Percentiles rank a stretch among this genome's conserved stretches.
Evolutionary conservation across 1,284 basidiomycete species (phyloP).

Genomic region (Quambalaria eucalypti): DNA sequence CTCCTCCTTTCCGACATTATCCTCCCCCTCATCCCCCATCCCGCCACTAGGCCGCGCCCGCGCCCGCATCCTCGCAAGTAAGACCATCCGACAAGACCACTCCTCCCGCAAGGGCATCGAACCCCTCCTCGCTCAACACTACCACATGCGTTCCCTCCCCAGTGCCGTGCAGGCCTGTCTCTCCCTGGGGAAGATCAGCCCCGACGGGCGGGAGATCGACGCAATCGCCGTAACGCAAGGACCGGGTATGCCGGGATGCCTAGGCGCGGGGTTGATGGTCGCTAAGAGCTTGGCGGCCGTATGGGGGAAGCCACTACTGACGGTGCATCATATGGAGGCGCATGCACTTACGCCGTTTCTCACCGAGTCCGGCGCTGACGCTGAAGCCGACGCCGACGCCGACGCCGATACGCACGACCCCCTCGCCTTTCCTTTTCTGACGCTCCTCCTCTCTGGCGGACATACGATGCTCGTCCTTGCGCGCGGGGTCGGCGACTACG

Average conservation of each 20-base stretch:
- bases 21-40: not conserved
- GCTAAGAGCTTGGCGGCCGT: constrained; percentile 35
- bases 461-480: constrained; percentile 42
- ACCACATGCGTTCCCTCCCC: constrained; percentile 23
- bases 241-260: constrained; percentile 39
- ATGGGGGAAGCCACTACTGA: constrained; percentile 30
- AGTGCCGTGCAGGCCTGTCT: constrained; percentile 15
- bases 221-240: constrained; percentile 43
- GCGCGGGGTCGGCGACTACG: constrained; percentile 15
- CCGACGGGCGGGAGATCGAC: constrained; percentile 19
- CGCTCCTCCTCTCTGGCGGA: constrained; percentile 40
- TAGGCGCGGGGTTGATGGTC: constrained; percentile 28
- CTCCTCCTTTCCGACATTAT: not conserved
- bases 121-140: constrained; percentile 29
- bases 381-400: too few species aligned
- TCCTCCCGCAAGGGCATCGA: constrained; percentile 33
- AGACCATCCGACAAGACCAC: constrained; percentile 39
- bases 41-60: constrained; percentile 1
- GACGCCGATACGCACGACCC: not conserved
- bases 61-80: constrained; percentile 25
- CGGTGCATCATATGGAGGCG: constrained; percentile 43
- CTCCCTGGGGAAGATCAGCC: not conserved
- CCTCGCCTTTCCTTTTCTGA: constrained; percentile 33
- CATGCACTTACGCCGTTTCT: constrained; percentile 28
- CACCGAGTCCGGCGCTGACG: constrained; percentile 29